Evolutionary conservation across 2,329 filamentous ascomycete species (phyloP).

Genomic region (Botrytis pseudocinerea): DNA sequence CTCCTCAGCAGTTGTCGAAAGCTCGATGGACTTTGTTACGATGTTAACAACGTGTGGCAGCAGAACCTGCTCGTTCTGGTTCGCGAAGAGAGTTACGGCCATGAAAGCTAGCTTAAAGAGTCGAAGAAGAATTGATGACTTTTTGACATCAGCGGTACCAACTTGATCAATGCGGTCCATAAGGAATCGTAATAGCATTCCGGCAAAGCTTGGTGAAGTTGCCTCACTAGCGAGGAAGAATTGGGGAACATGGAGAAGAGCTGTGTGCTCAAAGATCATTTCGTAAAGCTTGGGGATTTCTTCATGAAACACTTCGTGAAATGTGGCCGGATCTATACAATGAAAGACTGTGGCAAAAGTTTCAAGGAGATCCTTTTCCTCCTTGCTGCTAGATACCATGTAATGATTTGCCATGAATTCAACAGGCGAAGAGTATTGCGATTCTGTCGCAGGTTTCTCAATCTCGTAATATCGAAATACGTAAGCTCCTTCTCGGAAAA

Average conservation of each 20-base stretch:
- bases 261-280: conserved; percentile 96
- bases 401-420: conserved; percentile 95
- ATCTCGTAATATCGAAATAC: conserved; percentile 97
- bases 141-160: conserved; percentile 85
- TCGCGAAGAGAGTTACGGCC: conserved; percentile 94
- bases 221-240: conserved; percentile 99
- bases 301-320: conserved; percentile 96
- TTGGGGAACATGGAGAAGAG: conserved; percentile 90
- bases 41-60: conserved; percentile 96
- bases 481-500: conserved; percentile 93
- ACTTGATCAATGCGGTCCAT: conserved; percentile 97
- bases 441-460: conserved; percentile 73
- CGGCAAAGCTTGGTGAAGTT: conserved; percentile 94
- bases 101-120: conserved; percentile 99
- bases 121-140: conserved; percentile 86
- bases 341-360: conserved; percentile 98
- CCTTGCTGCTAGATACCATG: conserved; percentile 89
- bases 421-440: conserved; percentile 75
- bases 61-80: conserved; percentile 92
- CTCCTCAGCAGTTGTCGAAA: conserved; percentile 93
- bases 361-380: conserved; percentile 96
- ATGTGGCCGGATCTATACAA: conserved; percentile 95
- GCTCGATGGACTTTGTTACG: conserved; percentile 93
- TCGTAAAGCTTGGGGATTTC: conserved; percentile 97
- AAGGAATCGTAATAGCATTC: conserved; percentile 95